Evolutionary conservation across 2,329 filamentous ascomycete genomes (phyloP).

Genomic region (Endocalyx cinctus): DNA sequence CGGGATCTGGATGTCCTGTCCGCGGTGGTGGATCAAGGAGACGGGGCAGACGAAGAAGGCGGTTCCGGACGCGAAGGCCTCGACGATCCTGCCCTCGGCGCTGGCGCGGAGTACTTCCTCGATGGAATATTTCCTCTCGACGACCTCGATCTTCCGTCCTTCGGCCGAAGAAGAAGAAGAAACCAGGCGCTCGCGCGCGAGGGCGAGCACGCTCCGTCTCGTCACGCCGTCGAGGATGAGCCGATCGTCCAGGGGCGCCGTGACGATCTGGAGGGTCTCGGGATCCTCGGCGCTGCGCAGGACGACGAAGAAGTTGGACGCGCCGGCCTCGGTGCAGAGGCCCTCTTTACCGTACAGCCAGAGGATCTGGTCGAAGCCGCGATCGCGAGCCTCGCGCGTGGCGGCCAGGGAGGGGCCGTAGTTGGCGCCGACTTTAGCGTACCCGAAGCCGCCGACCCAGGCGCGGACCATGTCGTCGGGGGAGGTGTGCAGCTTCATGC

Average conservation of each 20-base stretch:
- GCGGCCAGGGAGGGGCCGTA: slow-evolving; percentile 82
- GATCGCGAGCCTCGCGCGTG: slow-evolving; percentile 65
- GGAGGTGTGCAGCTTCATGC: slow-evolving; percentile 72
- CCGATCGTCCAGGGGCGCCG: slow-evolving; percentile 75
- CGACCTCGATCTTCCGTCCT: slow-evolving; percentile 59
- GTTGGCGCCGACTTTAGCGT: slow-evolving; percentile 89
- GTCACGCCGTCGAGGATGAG: slow-evolving; percentile 88
- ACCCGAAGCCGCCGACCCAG: slow-evolving; percentile 91
- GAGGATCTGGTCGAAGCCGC: slow-evolving; percentile 85
- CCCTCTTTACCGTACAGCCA: slow-evolving; percentile 81
- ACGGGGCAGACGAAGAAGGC: slow-evolving; percentile 72
- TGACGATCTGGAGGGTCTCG: slow-evolving; percentile 67
- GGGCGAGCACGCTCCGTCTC: slow-evolving; percentile 71
- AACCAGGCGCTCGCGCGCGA: slow-evolving; percentile 63
- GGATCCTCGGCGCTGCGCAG: slow-evolving; percentile 66
- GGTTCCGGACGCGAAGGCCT: slow-evolving; percentile 83
- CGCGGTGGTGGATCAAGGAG: slow-evolving; percentile 63
- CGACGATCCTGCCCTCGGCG: slow-evolving; percentile 70
- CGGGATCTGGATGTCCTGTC: slow-evolving; percentile 57
- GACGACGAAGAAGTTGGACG: slow-evolving; percentile 86
- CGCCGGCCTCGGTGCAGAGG: slow-evolving; percentile 84
- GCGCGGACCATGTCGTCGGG: slow-evolving; percentile 80
- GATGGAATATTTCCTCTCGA: slow-evolving; percentile 82
- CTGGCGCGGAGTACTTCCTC: slow-evolving; percentile 68
- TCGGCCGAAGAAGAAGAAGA: too few species aligned